These are phyloP conservation scores for Neurospora sp. DNA, from an alignment of 495 filamentous ascomycete genomes.

Conservation along the genomic window DNA sequence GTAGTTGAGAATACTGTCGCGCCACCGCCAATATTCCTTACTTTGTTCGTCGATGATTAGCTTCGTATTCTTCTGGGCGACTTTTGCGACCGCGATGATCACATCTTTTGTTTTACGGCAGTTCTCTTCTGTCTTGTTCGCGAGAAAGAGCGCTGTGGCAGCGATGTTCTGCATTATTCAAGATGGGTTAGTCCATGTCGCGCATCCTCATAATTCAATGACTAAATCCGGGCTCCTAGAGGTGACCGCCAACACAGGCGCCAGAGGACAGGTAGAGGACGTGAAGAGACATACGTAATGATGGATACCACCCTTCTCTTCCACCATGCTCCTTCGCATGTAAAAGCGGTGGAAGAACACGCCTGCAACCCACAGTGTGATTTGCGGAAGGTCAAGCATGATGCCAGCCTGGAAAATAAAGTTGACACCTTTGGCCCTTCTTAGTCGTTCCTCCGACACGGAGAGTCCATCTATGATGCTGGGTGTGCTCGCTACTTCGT, in stretches of 20 bases:
- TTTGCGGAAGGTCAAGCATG: conserved; percentile 81
- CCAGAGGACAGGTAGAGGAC: not conserved
- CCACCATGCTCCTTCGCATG: conserved; percentile 74
- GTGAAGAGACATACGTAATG: conserved; percentile 55
- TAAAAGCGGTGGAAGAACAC: conserved; percentile 93
- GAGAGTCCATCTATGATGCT: conserved; percentile 75
- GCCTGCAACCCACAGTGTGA: conserved; percentile 83
- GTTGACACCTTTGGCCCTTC: conserved; percentile 82
- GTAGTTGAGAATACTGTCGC: conserved; percentile 79
- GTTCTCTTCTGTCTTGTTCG: conserved; percentile 94
- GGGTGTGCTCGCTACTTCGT: conserved; percentile 72
- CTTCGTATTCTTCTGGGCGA: conserved; percentile 85
- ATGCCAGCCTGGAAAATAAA: conserved; percentile 94
- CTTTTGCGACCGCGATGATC: conserved; percentile 82
- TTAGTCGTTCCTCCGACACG: conserved; percentile 60
- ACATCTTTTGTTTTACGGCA: conserved; percentile 88
- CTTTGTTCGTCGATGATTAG: conserved; percentile 85
- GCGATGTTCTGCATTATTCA: conserved; percentile 52
- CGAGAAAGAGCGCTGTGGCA: conserved; percentile 81
- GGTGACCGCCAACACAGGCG: not conserved
- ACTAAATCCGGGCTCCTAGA: not conserved
- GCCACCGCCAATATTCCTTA: conserved; percentile 96
- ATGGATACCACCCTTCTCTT: conserved; percentile 60
- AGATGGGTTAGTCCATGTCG: not conserved
- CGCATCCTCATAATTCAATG: not conserved